Base-by-base conservation (phyloP, 1,139 yeast genomes). In the Taphrina betulina region DNA sequence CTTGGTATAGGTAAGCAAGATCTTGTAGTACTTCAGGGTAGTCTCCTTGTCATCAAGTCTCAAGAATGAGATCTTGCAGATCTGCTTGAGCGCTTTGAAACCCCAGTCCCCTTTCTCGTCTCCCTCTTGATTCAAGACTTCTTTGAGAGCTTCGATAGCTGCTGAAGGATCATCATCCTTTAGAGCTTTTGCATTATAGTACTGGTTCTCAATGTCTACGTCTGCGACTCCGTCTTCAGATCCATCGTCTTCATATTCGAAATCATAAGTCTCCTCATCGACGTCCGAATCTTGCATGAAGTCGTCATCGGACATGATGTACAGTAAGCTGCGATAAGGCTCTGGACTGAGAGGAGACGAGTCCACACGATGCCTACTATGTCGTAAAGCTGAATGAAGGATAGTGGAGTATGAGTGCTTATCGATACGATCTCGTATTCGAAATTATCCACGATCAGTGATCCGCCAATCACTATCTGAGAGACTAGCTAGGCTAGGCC, bases 21-120 rank as follows among this genome's bases (percentile, higher is more conserved):
- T 54, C 19, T 63, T 64, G 37, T 73, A 65, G 35, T 64, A 61
- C 2, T 62, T 60, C 24, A 78, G 63, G 10, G 78, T 72, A 35
- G 52, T 33, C 5, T 69, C 73, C 10, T 61, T 63, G 45, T 69
- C 69, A 7, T 67, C 59, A 20, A 50, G 26, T 5, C 71, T 66
- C 22, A 68, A 64, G 60, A 76, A 77, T 35, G 73, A 68, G 7
- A 82, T 69, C 68, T 86, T 86, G 51, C 84, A 74, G 35, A 78
- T 69, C 65, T 86, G 95, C 64, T 86, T 86, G 53, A 73, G 69
- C 0, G 88, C 75, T 62, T 81, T 83, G 68, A 83, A 82, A 2
- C 78, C 69, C 63, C 63, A 60, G 23, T 35, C 80, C 37, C 71
- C 69, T 3, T 66, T 63, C 26, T 42, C 59, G 17, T 37, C 53